Conservation (phyloP, 306 rosid species). For the Quercus berberidifolia region DNA sequence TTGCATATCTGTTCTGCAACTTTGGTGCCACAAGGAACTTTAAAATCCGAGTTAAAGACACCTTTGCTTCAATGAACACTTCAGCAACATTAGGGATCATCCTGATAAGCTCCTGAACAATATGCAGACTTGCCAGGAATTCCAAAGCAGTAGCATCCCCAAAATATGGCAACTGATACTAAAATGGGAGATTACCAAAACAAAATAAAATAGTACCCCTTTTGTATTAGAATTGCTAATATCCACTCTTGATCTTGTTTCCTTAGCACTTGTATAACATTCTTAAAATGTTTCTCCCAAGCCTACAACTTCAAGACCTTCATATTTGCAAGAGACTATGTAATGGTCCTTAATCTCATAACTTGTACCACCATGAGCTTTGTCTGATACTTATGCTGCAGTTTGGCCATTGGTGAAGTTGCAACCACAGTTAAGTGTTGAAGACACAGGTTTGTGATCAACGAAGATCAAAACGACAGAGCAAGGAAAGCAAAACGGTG, state of each 20-base stretch:
- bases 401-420: conserved; percentile 13
- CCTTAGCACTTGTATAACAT: conserved; percentile 15
- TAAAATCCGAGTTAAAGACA: conserved; percentile 18
- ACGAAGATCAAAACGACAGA: too few species aligned
- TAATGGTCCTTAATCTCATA: conserved; percentile 12
- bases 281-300: conserved; percentile 30
- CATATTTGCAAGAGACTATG: conserved; percentile 28
- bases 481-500: too few species aligned
- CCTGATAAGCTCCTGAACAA: conserved; percentile 31
- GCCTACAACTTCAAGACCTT: conserved; percentile 33
- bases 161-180: conserved; percentile 15
- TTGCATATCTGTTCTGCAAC: conserved; percentile 5
- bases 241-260: conserved; percentile 15
- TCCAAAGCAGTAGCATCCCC: conserved; percentile 28
- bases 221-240: conserved; percentile 1
- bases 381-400: conserved; percentile 25
- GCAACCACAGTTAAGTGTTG: too few species aligned
- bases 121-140: conserved; percentile 23
- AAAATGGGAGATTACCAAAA: conserved; percentile 31
- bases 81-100: conserved; percentile 19
- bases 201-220: conserved; percentile 1
- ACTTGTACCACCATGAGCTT: conserved; percentile 19
- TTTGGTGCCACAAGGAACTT: conserved; percentile 27
- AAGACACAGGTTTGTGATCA: too few species aligned
- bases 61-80: conserved; percentile 27